Percentiles rank a stretch among this genome's conserved stretches.
phyloP scores from a whole-genome alignment of 2,329 filamentous ascomycete species.

The Aspergillus pseudoglaucus region DNA sequence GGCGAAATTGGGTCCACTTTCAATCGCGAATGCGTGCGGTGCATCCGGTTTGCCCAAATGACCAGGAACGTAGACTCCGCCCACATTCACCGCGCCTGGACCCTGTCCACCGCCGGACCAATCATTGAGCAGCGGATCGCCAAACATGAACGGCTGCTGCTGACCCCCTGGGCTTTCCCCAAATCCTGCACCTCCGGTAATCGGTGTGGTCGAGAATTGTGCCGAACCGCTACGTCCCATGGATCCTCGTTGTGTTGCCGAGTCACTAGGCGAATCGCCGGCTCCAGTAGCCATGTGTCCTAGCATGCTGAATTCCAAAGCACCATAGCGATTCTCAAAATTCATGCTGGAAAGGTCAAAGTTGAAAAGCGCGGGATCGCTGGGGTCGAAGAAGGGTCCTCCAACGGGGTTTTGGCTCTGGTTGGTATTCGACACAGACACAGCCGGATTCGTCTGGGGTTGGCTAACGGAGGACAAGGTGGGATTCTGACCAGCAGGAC shows the following conservation, averaged over 20 bases:
- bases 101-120: conserved; percentile 36
- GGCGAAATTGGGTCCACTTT: conserved; percentile 51
- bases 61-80: conserved; percentile 25
- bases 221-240: conserved; percentile 38
- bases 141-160: conserved; percentile 41
- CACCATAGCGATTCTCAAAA: conserved; percentile 94
- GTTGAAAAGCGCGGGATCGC: conserved; percentile 88
- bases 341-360: conserved; percentile 91
- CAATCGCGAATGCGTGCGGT: conserved; percentile 57
- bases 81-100: conserved; percentile 27
- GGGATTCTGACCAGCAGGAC: conserved; percentile 29
- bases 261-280: conserved; percentile 69
- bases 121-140: conserved; percentile 40
- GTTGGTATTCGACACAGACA: conserved; percentile 38
- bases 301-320: conserved; percentile 91
- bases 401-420: conserved; percentile 42
- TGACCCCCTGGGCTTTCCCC: conserved; percentile 40
- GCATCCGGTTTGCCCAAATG: conserved; percentile 39
- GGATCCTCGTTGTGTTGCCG: conserved; percentile 41
- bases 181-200: conserved; percentile 30
- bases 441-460: conserved; percentile 41
- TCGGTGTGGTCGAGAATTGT: conserved; percentile 33
- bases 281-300: conserved; percentile 92
- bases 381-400: conserved; percentile 71
- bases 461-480: conserved; percentile 40